Percentiles rank a stretch among this genome's conserved stretches.
Conservation (phyloP, 495 filamentous ascomycete species). For the Aspergillus asperescens region DNA sequence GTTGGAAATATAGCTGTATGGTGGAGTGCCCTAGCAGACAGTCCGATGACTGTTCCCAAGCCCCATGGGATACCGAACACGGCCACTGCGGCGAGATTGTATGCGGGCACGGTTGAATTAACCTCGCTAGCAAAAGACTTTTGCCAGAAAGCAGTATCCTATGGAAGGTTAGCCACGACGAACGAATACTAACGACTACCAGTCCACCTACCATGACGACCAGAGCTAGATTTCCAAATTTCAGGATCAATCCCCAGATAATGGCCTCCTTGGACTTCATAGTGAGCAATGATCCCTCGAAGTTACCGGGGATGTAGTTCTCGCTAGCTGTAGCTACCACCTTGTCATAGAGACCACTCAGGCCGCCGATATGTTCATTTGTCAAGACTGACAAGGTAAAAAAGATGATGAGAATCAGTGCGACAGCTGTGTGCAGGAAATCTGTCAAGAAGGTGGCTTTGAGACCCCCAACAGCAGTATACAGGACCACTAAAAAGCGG, state of each 20-base stretch:
- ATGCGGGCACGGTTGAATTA: constrained; percentile 38
- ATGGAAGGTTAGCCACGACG: not conserved
- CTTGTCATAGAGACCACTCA: constrained; percentile 37
- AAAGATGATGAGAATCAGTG: constrained; percentile 37
- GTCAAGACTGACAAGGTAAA: constrained; percentile 34
- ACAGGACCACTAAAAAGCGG: constrained; percentile 28
- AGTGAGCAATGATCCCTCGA: constrained; percentile 42
- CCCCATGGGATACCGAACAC: constrained; percentile 49
- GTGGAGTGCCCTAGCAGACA: constrained; percentile 43
- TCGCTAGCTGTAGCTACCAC: constrained; percentile 27
- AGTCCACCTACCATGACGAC: constrained; percentile 42
- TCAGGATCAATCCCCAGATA: constrained; percentile 44
- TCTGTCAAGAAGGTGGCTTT: constrained; percentile 41
- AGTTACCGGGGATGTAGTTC: constrained; percentile 42
- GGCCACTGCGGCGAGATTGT: constrained; percentile 41
- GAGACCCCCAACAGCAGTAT: constrained; percentile 38
- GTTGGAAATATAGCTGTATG: constrained; percentile 47
- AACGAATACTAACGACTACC: not conserved
- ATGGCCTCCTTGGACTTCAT: constrained; percentile 50
- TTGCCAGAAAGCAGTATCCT: constrained; percentile 52
- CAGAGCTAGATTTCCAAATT: constrained; percentile 46
- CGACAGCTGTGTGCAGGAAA: constrained; percentile 36
- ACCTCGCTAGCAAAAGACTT: constrained; percentile 45
- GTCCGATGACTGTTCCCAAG: constrained; percentile 45
- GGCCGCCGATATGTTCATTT: constrained; percentile 28